Evolutionary conservation across 192 early-diverging fungal species (phyloP).

Genomic region (Coemansia sp.): DNA sequence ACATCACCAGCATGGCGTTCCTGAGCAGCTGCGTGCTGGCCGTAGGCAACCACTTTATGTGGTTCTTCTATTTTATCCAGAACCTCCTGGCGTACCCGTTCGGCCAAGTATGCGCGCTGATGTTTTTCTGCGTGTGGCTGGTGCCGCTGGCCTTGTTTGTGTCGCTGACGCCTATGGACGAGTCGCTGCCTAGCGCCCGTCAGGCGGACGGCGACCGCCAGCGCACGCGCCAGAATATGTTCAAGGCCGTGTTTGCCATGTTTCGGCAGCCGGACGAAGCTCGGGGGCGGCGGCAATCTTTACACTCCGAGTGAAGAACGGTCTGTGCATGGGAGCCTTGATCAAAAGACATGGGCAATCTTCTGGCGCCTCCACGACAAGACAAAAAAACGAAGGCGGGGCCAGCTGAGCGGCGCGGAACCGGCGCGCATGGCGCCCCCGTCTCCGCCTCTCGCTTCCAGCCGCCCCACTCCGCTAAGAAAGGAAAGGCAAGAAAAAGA

Average conservation of each 20-base stretch:
- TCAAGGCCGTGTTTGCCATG: conserved; percentile 28
- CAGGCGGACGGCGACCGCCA: neutral
- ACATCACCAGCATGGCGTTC: conserved; percentile 72
- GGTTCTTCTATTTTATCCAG: conserved; percentile 90
- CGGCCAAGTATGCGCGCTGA: conserved; percentile 85
- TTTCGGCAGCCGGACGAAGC: conserved; percentile 11
- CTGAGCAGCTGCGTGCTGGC: conserved; percentile 82
- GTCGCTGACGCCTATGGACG: conserved; percentile 64
- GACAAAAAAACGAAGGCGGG: too few relatives aligned
- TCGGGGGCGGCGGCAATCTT: conserved; percentile 18
- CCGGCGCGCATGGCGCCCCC: too few relatives aligned
- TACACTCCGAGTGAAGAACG: conserved; percentile 27
- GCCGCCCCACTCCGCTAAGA: too few relatives aligned
- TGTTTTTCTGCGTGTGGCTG: conserved; percentile 94
- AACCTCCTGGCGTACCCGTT: conserved; percentile 71
- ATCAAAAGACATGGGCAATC: too few relatives aligned
- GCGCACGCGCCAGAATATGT: conserved; percentile 33
- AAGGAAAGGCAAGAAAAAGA: too few relatives aligned
- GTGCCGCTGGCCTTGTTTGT: conserved; percentile 94
- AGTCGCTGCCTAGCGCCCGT: conserved; percentile 58
- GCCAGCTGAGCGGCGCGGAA: too few relatives aligned
- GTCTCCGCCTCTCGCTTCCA: too few relatives aligned
- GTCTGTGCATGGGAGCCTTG: too few relatives aligned
- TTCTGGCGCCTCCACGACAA: too few relatives aligned
- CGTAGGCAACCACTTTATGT: conserved; percentile 88